Evolutionary conservation across 768 basidiomycete genomes (phyloP).

Genomic region (Dioszegia hungarica): DNA sequence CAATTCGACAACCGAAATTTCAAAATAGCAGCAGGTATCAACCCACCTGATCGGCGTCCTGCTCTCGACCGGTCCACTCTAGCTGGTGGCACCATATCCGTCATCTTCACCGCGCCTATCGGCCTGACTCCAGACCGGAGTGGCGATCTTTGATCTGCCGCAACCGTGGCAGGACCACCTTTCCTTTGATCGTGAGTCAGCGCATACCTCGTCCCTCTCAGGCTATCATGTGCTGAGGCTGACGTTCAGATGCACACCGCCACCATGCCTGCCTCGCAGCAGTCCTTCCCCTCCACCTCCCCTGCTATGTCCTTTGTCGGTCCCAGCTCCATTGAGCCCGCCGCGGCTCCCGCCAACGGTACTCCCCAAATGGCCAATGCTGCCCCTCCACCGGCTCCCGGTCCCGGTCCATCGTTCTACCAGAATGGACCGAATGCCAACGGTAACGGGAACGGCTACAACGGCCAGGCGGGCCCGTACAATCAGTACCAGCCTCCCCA

Average conservation of each 20-base stretch:
- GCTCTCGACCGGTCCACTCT: not conserved
- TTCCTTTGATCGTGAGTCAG: too few relatives aligned
- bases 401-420: conserved; percentile 1
- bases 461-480: not conserved
- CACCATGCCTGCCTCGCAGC: conserved; percentile 1
- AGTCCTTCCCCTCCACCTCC: not conserved
- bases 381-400: not conserved
- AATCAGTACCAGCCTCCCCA: not conserved
- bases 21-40: not conserved
- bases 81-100: too few relatives aligned
- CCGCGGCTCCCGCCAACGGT: not conserved
- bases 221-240: not conserved
- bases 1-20: not conserved
- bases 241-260: not conserved
- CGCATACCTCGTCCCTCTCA: too few relatives aligned
- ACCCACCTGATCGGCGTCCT: not conserved
- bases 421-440: not conserved
- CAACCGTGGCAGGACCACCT: too few relatives aligned
- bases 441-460: not conserved
- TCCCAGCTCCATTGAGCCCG: not conserved
- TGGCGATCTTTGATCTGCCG: too few relatives aligned
- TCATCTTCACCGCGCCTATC: too few relatives aligned
- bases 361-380: not conserved
- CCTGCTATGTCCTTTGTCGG: not conserved
- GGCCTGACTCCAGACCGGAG: too few relatives aligned